phyloP scores from a whole-genome alignment of 305 asterid genomes.

The Fraxinus angustifolia region DNA sequence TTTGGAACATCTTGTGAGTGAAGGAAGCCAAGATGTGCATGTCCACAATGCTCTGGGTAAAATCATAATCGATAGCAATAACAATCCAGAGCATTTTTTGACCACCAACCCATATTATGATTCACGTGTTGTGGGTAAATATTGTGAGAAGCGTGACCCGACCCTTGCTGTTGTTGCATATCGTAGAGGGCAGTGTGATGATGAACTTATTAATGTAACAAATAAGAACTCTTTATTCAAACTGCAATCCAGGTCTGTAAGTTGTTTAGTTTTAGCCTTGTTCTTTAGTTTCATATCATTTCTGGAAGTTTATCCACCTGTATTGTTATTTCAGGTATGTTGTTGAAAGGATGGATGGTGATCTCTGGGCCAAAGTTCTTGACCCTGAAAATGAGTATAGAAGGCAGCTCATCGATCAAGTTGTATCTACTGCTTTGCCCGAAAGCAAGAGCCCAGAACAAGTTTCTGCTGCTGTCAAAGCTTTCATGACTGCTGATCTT shows the following conservation, averaged over 20 bases:
- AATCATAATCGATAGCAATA: constrained; percentile 93
- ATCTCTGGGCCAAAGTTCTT: constrained; percentile 94
- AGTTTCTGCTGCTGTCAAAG: constrained; percentile 99
- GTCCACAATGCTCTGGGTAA: constrained; percentile 98
- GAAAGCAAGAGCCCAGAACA: constrained; percentile 99
- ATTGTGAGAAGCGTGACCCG: constrained; percentile 99
- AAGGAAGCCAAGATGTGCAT: constrained; percentile 99
- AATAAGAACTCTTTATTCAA: constrained; percentile 93
- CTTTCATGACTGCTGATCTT: constrained; percentile 99
- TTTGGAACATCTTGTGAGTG: constrained; percentile 99
- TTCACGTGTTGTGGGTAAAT: constrained; percentile 97
- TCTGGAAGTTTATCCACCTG: constrained; percentile 17
- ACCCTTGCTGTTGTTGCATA: constrained; percentile 99
- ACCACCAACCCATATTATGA: constrained; percentile 99
- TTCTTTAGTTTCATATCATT: constrained; percentile 9
- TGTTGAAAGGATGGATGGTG: constrained; percentile 97
- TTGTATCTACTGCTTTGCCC: constrained; percentile 98
- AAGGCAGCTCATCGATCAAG: constrained; percentile 98
- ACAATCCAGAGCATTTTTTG: constrained; percentile 98
- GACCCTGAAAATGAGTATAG: constrained; percentile 96
- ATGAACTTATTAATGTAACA: constrained; percentile 92
- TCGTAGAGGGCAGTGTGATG: constrained; percentile 96
- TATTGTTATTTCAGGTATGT: constrained; percentile 61
- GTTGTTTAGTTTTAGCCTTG: constrained; percentile 20
- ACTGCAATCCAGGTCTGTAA: constrained; percentile 89